Base-by-base conservation (phyloP, 495 filamentous ascomycete genomes). In the Staphylotrichum tortipilum region DNA sequence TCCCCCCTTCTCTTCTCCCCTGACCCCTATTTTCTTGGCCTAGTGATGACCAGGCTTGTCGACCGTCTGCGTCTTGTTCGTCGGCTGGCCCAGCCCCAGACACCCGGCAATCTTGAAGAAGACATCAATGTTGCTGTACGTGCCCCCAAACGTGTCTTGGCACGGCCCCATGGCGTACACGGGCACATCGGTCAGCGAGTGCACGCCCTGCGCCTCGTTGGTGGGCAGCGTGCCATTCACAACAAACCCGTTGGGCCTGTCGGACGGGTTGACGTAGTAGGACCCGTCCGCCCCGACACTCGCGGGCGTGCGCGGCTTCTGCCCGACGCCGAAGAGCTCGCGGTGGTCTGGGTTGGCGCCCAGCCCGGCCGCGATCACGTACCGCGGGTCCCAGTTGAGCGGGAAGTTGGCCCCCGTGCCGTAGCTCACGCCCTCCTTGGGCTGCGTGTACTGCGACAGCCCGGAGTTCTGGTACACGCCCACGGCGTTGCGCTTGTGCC, bases 61-160 rank as follows among this genome's bases (percentile, higher is more conserved):
- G n/a, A n/a, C n/a, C n/a, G n/a, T n/a, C n/a, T n/a, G n/a, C n/a
- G 63, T 64, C 22, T 43, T 48, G 12, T 66, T 66, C 3, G 31
- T 64, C 19, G 41, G 36, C 11, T 62, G 58, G 0, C 69, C 74
- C 49, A 85, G 62, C 4, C 84, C 84, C 40, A 88, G 61, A 57
- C 84, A 88, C 35, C 70, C 71, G 1, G 84, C 82, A 54, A 88
- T 84, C 57, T 77, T 73, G 66, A 80, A 88, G 59, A 88, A 88
- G 24, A 88, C 69, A 47, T 88, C 84, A 35, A 83, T 77, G 49
- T 78, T 83, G 57, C 68, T 79, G 56, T 82, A 85, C 3, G 80
- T 78, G 44, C 84, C 84, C 3, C 77, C 77, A 64, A 88, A 88
- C 10, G 70, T 55, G 54, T 85, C 82, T 63, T 85, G 80, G 59